These are phyloP conservation scores for Sporothrix humicola DNA, from an alignment of 2,329 filamentous ascomycete species.

Conservation along the genomic window DNA sequence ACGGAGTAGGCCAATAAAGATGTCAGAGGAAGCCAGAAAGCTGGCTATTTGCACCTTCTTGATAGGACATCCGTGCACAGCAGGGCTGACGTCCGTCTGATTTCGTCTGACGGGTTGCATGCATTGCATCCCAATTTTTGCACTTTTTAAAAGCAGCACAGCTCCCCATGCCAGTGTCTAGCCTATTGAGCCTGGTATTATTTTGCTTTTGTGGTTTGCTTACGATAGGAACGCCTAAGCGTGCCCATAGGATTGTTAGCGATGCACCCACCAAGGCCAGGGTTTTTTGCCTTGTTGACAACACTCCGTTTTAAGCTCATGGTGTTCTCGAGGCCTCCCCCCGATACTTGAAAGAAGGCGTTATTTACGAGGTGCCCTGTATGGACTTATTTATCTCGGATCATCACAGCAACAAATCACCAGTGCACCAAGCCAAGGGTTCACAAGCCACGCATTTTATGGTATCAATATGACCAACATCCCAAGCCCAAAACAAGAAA, in stretches of 20 bases:
- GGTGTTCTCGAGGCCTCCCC: too few species aligned
- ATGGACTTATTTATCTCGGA: neutral
- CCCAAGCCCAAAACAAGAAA: too few species aligned
- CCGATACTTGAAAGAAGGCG: neutral
- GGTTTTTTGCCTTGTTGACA: too few species aligned
- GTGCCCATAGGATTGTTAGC: neutral
- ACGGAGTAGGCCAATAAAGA: too few species aligned
- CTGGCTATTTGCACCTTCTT: too few species aligned
- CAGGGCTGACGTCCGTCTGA: neutral
- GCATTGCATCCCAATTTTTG: neutral
- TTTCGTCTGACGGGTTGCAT: neutral
- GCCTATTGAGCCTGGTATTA: neutral
- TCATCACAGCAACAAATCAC: neutral
- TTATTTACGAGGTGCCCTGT: neutral
- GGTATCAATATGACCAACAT: too few species aligned
- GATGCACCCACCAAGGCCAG: neutral
- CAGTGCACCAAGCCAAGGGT: neutral
- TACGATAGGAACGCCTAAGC: too few species aligned
- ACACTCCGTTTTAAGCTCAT: too few species aligned
- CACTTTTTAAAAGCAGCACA: neutral
- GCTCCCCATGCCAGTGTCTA: too few species aligned
- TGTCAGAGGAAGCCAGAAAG: too few species aligned
- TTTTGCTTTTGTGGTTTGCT: neutral
- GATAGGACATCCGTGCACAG: too few species aligned
- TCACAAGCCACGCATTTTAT: too few species aligned